phyloP scores from a whole-genome alignment of 2,329 filamentous ascomycete genomes.

The Fusarium paranaense region DNA sequence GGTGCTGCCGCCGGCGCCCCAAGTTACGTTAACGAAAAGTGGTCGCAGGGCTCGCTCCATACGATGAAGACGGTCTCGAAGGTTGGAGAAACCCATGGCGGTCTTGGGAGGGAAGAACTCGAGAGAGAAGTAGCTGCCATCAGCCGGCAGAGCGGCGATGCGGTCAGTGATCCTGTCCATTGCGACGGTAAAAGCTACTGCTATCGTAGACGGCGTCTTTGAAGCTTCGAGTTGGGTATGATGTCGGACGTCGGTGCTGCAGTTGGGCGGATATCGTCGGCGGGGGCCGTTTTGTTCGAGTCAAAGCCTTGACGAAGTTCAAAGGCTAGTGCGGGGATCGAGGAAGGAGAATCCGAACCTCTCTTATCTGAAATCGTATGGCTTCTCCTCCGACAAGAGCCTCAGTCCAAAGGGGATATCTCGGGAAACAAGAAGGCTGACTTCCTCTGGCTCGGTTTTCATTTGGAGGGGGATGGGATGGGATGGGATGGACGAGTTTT shows the following conservation, averaged over 20 bases:
- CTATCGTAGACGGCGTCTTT: background rate
- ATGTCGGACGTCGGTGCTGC: background rate
- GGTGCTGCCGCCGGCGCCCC: conserved; percentile 96
- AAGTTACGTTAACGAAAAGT: conserved; percentile 96
- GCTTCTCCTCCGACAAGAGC: background rate
- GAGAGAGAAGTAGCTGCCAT: conserved; percentile 90
- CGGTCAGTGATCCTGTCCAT: conserved; percentile 96
- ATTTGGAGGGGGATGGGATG: conserved; percentile 6
- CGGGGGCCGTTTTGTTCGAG: conserved; percentile 10
- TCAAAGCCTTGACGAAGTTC: background rate
- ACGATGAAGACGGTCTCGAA: conserved; percentile 91
- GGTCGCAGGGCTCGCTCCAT: conserved; percentile 94
- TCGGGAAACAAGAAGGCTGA: conserved; percentile 23
- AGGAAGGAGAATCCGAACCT: background rate
- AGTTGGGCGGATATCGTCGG: conserved; percentile 29
- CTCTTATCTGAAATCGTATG: conserved; percentile 18
- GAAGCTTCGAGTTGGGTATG: background rate
- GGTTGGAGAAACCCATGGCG: conserved; percentile 92
- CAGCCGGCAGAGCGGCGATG: conserved; percentile 87
- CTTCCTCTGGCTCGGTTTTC: conserved; percentile 7
- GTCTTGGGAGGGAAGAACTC: conserved; percentile 99
- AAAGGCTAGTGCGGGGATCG: background rate
- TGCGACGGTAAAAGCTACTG: conserved; percentile 11
- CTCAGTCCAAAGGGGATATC: conserved; percentile 32
- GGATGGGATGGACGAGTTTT: conserved; percentile 42